Base-by-base conservation (phyloP, 179 eudicot genomes). In the Camellia oleifera region DNA sequence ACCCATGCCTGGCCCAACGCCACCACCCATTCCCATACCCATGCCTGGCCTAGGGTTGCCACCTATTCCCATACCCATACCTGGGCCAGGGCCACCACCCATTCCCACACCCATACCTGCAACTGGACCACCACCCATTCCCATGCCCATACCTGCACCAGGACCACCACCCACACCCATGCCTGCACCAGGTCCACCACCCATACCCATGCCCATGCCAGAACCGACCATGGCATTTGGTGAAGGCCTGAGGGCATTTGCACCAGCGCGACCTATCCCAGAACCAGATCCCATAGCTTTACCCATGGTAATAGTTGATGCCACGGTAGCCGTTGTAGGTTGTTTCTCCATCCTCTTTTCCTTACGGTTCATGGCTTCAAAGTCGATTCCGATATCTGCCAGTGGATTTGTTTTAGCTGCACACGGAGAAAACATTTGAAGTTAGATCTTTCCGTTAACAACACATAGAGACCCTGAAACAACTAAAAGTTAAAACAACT, bases 201-300 rank as follows among this genome's bases (percentile, higher is more conserved):
- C 86, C 81, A 85, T 85, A 10, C 90, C 87, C 83, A 85, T 85
- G 20, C 92, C 90, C 89, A 90, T 88, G 54, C 89, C 89, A 2
- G 92, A 26, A 77, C 86, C 92, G 84, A 85, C 73, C 91, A 89
- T 86, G 40, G 94, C 83, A 81, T 87, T 92, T 17, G 84, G 80
- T 32, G 86, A 70, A 81, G 94, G 85, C 90, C 94, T 88, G 57
- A 89, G 74, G 76, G 83, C 90, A 78, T 89, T 80, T 9, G 90
- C 90, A 80, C 95, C 92, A 77, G 95, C 93, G 78, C 98, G 97
- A 7, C 99, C 99, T 7, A 93, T 90, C 77, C 98, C 98, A 81
- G 98, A 83, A 68, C 99, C 99, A 45, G 97, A 91, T 74, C 99
- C 99, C 99, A 97, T 97, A 75, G 99, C 99, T 84, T 94, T 94